Percentiles rank a stretch among this genome's conserved stretches.
These are phyloP conservation scores for Chlorella sp. DNA, from an alignment of 139 green algal species.

Conservation along the genomic window DNA sequence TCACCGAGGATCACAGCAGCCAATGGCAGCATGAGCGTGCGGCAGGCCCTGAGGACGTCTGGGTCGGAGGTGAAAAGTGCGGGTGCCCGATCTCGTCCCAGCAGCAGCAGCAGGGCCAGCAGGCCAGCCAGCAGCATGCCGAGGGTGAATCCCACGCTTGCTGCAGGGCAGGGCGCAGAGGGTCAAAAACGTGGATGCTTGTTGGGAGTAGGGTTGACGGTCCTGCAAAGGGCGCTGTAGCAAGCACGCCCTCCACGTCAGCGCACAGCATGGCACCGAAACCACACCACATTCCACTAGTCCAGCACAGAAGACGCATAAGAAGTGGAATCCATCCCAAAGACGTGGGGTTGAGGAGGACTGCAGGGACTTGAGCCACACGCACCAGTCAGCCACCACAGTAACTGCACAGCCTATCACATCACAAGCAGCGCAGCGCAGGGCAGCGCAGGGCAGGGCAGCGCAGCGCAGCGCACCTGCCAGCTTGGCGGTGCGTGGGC, in stretches of 20 bases:
- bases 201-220: not conserved
- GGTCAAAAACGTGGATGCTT: not conserved
- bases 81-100: not conserved
- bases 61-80: not conserved
- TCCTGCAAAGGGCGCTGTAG: no score
- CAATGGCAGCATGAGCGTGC: conserved; percentile 15
- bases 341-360: no score
- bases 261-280: no score
- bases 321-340: no score
- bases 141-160: conserved; percentile 5
- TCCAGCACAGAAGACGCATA: no score
- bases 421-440: not conserved
- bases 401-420: not conserved
- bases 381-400: no score
- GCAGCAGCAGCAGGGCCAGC: not conserved
- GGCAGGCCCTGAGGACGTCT: not conserved
- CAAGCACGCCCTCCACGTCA: no score
- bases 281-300: no score
- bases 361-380: no score
- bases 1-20: conserved; percentile 1
- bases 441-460: not conserved
- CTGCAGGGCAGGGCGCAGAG: not conserved
- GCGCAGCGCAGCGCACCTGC: not conserved
- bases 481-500: not conserved
- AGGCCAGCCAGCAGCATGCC: not conserved